Evolutionary conservation across 1,284 basidiomycete genomes (phyloP).

Genomic region (Cystobasidiaceae sp.): DNA sequence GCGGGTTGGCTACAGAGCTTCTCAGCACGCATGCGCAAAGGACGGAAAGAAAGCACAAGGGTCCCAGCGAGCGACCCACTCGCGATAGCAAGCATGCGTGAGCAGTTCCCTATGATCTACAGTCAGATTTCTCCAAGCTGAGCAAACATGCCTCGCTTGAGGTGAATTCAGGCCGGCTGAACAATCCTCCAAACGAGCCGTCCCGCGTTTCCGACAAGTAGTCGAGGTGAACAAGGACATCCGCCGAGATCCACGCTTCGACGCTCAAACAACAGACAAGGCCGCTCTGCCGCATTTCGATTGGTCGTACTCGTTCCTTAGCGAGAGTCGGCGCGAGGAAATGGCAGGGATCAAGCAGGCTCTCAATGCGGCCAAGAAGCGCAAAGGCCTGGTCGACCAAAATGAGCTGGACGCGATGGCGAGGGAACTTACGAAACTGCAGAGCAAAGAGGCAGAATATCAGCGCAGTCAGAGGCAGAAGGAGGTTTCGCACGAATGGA

Average conservation of each 20-base stretch:
- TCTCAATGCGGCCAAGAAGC: conserved; percentile 63
- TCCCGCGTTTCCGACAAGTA: conserved; percentile 68
- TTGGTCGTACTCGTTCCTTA: conserved; percentile 72
- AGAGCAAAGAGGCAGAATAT: conserved; percentile 56
- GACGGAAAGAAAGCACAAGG: not conserved
- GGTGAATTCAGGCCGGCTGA: conserved; percentile 63
- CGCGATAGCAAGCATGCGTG: conserved; percentile 82
- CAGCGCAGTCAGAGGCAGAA: conserved; percentile 53
- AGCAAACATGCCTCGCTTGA: not conserved
- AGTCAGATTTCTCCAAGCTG: not conserved
- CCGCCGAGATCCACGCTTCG: conserved; percentile 83
- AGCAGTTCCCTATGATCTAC: conserved; percentile 46
- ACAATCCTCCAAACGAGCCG: conserved; percentile 78
- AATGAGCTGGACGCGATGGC: conserved; percentile 73
- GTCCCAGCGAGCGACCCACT: conserved; percentile 47
- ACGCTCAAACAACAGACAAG: conserved; percentile 65
- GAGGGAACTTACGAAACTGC: conserved; percentile 61
- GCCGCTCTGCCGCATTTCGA: conserved; percentile 61
- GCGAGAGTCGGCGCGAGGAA: conserved; percentile 64
- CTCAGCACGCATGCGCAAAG: not conserved
- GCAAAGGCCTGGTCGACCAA: conserved; percentile 54
- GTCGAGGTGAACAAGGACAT: conserved; percentile 66
- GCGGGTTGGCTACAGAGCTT: conserved; percentile 2
- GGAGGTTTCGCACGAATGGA: conserved; percentile 58
- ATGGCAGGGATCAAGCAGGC: conserved; percentile 62